Percentiles rank a stretch among this genome's conserved stretches.
Conservation (phyloP, 768 basidiomycete genomes). For the Xerocomellus amylosporus region DNA sequence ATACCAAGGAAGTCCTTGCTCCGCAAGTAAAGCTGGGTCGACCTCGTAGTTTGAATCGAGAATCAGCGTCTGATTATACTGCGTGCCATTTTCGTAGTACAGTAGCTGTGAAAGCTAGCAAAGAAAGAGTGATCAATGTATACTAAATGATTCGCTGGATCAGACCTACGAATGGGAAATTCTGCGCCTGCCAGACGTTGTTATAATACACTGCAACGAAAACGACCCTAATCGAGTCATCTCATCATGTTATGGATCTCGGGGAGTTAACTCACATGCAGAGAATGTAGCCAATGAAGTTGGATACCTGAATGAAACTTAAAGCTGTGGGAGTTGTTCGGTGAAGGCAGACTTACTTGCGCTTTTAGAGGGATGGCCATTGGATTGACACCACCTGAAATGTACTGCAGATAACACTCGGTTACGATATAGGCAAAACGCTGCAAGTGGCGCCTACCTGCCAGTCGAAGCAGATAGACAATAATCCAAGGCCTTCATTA, state of each 20-base stretch:
- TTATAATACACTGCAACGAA: slow-evolving; percentile 40
- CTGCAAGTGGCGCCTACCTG: slow-evolving; percentile 30
- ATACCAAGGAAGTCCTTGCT: slow-evolving; percentile 36
- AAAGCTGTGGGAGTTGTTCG: not conserved
- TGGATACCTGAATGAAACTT: slow-evolving; percentile 34
- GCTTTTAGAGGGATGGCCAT: slow-evolving; percentile 55
- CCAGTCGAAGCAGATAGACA: slow-evolving; percentile 62
- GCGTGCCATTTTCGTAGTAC: slow-evolving; percentile 51
- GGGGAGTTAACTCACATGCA: slow-evolving; percentile 44
- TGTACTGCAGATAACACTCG: slow-evolving; percentile 18
- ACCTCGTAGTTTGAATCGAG: slow-evolving; percentile 51
- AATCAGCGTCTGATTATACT: slow-evolving; percentile 53
- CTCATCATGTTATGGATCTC: not conserved
- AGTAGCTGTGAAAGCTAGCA: slow-evolving; percentile 44
- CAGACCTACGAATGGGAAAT: slow-evolving; percentile 56
- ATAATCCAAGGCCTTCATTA: slow-evolving; percentile 65
- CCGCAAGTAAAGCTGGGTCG: slow-evolving; percentile 45
- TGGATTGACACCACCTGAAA: slow-evolving; percentile 39
- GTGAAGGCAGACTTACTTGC: slow-evolving; percentile 30
- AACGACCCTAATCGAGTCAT: slow-evolving; percentile 31
- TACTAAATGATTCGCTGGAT: slow-evolving; percentile 6
- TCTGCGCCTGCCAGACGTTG: slow-evolving; percentile 57
- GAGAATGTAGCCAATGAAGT: slow-evolving; percentile 49
- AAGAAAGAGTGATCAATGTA: slow-evolving; percentile 4
- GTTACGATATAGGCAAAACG: not conserved